Percentiles rank a stretch among this genome's conserved stretches.
These are phyloP conservation scores for Penicillium verrucosum DNA, from an alignment of 2,329 filamentous ascomycete genomes.

Conservation along the genomic window DNA sequence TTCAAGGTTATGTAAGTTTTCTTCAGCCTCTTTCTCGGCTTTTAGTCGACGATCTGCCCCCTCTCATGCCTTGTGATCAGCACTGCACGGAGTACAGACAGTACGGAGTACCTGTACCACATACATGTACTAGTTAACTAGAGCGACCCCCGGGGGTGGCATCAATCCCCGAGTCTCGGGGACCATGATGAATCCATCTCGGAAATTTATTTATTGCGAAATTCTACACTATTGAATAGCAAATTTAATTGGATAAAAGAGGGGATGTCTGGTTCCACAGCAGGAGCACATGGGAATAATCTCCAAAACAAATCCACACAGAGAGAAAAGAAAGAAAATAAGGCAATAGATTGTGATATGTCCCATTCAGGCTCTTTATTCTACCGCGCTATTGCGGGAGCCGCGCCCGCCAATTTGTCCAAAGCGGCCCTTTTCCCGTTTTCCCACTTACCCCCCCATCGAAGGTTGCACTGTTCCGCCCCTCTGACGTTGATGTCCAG, in stretches of 20 bases:
- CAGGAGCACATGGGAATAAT: background rate
- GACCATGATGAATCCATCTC: constrained; percentile 1
- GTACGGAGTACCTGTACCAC: background rate
- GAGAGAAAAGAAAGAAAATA: background rate
- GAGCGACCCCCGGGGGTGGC: background rate
- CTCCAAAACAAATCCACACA: background rate
- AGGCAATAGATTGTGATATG: constrained; percentile 20
- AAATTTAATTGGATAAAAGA: background rate
- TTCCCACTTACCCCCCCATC: background rate
- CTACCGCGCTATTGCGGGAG: constrained; percentile 25
- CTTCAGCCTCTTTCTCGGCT: constrained; percentile 8
- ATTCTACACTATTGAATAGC: constrained; percentile 1
- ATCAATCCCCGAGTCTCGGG: constrained; percentile 2
- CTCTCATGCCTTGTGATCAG: constrained; percentile 2
- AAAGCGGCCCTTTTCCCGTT: constrained; percentile 1
- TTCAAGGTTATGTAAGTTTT: background rate
- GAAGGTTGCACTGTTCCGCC: constrained; percentile 14
- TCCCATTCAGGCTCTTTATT: constrained; percentile 16
- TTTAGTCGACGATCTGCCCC: background rate
- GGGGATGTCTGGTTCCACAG: background rate
- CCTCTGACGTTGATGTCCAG: constrained; percentile 31
- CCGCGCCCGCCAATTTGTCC: constrained; percentile 23
- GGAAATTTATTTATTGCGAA: constrained; percentile 1
- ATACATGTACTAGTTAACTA: background rate
- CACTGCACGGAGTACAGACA: background rate